phyloP scores from a whole-genome alignment of 306 rosid genomes.

The Cucurbita maxima region DNA sequence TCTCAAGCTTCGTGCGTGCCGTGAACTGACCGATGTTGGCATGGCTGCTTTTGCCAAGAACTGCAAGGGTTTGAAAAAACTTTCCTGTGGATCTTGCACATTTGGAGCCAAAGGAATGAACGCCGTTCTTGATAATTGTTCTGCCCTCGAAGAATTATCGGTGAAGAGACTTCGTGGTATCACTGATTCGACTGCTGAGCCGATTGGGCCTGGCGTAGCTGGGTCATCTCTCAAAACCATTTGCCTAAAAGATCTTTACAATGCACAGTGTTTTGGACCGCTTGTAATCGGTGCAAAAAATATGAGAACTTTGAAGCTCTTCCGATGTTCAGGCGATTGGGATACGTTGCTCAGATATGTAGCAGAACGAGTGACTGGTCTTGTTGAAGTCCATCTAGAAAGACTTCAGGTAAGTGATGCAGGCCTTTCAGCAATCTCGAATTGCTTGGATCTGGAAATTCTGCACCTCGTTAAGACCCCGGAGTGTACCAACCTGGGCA shows the following conservation, averaged over 20 bases:
- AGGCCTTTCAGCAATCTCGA: slow-evolving; percentile 64
- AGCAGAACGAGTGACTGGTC: slow-evolving; percentile 24
- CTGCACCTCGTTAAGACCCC: slow-evolving; percentile 87
- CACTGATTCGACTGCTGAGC: slow-evolving; percentile 44
- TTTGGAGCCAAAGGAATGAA: slow-evolving; percentile 89
- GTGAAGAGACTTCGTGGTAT: slow-evolving; percentile 85
- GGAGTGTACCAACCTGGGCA: slow-evolving; percentile 73
- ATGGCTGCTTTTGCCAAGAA: slow-evolving; percentile 66
- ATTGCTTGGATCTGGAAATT: slow-evolving; percentile 62
- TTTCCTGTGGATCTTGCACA: slow-evolving; percentile 85
- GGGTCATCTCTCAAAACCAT: slow-evolving; percentile 46
- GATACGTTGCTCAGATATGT: slow-evolving; percentile 49
- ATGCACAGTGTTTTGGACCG: slow-evolving; percentile 85
- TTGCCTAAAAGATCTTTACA: slow-evolving; percentile 78
- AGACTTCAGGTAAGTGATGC: slow-evolving; percentile 71
- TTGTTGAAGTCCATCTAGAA: slow-evolving; percentile 79
- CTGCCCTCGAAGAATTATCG: slow-evolving; percentile 64
- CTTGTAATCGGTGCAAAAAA: slow-evolving; percentile 68
- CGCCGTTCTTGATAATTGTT: slow-evolving; percentile 70
- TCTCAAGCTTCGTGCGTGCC: slow-evolving; percentile 86
- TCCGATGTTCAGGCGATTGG: slow-evolving; percentile 92
- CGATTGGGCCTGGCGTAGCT: slow-evolving; percentile 70
- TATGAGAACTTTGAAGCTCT: slow-evolving; percentile 68
- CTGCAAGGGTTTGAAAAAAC: slow-evolving; percentile 81
- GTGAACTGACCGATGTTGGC: slow-evolving; percentile 63